A percentile compares a stretch with the other conserved stretches of the same genome.
These are phyloP conservation scores for Colletotrichum chrysophilum DNA, from an alignment of 2,329 filamentous ascomycete species.

Conservation along the genomic window DNA sequence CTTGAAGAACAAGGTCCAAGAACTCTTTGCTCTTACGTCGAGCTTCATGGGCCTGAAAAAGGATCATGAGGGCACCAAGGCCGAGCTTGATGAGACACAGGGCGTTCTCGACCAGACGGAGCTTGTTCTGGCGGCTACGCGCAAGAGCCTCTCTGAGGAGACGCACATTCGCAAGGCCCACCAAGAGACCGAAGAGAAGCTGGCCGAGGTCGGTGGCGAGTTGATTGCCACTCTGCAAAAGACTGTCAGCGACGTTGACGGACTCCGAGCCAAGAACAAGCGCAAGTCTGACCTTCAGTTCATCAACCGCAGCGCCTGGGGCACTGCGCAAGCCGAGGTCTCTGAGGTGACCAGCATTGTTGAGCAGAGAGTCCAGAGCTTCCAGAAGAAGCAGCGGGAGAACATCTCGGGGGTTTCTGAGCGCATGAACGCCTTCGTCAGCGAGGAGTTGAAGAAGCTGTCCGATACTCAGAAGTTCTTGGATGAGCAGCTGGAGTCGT, in stretches of 20 bases:
- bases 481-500: constrained; percentile 69
- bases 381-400: constrained; percentile 74
- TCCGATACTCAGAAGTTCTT: constrained; percentile 73
- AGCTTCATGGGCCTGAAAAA: constrained; percentile 89
- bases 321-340: constrained; percentile 76
- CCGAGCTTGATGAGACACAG: constrained; percentile 79
- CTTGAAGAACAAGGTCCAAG: constrained; percentile 90
- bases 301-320: constrained; percentile 81
- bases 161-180: constrained; percentile 81
- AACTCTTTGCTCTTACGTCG: constrained; percentile 84
- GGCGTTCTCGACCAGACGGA: constrained; percentile 87
- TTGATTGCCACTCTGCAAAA: constrained; percentile 79
- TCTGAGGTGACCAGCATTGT: constrained; percentile 77
- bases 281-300: constrained; percentile 84
- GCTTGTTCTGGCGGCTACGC: constrained; percentile 78
- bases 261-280: constrained; percentile 84
- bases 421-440: constrained; percentile 79
- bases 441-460: constrained; percentile 75
- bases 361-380: constrained; percentile 74
- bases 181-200: constrained; percentile 79
- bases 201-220: constrained; percentile 74
- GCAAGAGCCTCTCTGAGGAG: constrained; percentile 79
- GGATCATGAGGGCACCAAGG: constrained; percentile 80
- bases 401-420: constrained; percentile 71
- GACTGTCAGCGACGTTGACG: constrained; percentile 81